Evolutionary conservation across 352 stramenopile species (phyloP).

Genomic region (Saprolegnia diclina): DNA sequence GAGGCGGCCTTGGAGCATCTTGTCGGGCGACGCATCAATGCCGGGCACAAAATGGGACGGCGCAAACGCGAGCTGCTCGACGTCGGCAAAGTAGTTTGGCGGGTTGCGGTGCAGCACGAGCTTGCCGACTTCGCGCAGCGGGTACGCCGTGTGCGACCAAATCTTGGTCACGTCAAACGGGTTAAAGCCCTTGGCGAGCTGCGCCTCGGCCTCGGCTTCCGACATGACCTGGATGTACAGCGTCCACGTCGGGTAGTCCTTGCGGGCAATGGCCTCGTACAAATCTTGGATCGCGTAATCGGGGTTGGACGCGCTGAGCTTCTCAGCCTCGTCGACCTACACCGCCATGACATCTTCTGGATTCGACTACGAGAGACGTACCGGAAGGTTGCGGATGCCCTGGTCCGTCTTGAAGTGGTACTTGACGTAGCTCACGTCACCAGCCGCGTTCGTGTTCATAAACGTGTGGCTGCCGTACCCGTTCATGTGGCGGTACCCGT

Average conservation of each 20-base stretch:
- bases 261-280: slow-evolving; percentile 83
- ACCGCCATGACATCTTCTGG: not conserved
- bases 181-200: slow-evolving; percentile 48
- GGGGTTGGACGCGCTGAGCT: slow-evolving; percentile 64
- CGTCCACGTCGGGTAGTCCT: slow-evolving; percentile 83
- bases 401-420: slow-evolving; percentile 92
- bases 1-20: slow-evolving; percentile 85
- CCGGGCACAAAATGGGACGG: slow-evolving; percentile 88
- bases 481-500: slow-evolving; percentile 88
- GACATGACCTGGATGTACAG: slow-evolving; percentile 91
- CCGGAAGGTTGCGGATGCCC: slow-evolving; percentile 82
- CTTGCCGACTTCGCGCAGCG: slow-evolving; percentile 77
- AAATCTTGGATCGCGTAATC: slow-evolving; percentile 88
- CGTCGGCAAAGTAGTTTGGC: slow-evolving; percentile 91
- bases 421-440: slow-evolving; percentile 83
- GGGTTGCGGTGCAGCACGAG: slow-evolving; percentile 90
- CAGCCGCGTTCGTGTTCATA: slow-evolving; percentile 78
- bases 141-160: slow-evolving; percentile 84
- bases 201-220: slow-evolving; percentile 47
- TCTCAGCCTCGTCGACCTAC: slow-evolving; percentile 55
- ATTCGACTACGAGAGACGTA: not conserved
- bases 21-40: slow-evolving; percentile 88
- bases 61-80: slow-evolving; percentile 89
- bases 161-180: slow-evolving; percentile 93
- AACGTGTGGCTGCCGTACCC: slow-evolving; percentile 91